phyloP scores from a whole-genome alignment of 164 flowering plant species.

The Litsea cubeba region DNA sequence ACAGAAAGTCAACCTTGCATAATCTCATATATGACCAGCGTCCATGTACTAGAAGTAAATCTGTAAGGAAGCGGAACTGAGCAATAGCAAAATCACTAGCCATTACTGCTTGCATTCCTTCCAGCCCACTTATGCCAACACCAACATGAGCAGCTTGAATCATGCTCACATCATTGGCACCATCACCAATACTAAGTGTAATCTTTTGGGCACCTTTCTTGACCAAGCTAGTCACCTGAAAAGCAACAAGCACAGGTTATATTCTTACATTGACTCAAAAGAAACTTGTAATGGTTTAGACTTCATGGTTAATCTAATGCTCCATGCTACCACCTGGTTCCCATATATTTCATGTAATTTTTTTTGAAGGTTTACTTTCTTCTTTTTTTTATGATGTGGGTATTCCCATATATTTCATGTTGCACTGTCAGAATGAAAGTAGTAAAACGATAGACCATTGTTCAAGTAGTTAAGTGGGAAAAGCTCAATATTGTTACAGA shows the following conservation, averaged over 20 bases:
- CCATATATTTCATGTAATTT: no score
- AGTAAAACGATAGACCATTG: not conserved
- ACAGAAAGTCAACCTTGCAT: slow-evolving; percentile 60
- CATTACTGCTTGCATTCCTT: slow-evolving; percentile 99
- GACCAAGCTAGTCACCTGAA: slow-evolving; percentile 88
- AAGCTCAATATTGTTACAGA: not conserved
- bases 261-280: not conserved
- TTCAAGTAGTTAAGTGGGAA: not conserved
- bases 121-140: slow-evolving; percentile 90
- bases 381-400: no score
- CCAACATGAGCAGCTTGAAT: slow-evolving; percentile 99
- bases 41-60: slow-evolving; percentile 97
- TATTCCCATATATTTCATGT: no score
- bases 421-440: not conserved
- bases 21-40: slow-evolving; percentile 94
- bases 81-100: slow-evolving; percentile 99
- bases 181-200: slow-evolving; percentile 96
- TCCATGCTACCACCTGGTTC: not conserved
- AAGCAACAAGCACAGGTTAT: slow-evolving; percentile 1
- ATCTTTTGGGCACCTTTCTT: slow-evolving; percentile 89
- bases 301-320: not conserved
- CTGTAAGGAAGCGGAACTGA: slow-evolving; percentile 87
- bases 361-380: no score
- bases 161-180: slow-evolving; percentile 99
- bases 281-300: not conserved